Evolutionary conservation across 805 yeast genomes (phyloP), one percentile per base, ranked within the genome.

Genomic region (Suhomyces kilbournensis): DNA sequence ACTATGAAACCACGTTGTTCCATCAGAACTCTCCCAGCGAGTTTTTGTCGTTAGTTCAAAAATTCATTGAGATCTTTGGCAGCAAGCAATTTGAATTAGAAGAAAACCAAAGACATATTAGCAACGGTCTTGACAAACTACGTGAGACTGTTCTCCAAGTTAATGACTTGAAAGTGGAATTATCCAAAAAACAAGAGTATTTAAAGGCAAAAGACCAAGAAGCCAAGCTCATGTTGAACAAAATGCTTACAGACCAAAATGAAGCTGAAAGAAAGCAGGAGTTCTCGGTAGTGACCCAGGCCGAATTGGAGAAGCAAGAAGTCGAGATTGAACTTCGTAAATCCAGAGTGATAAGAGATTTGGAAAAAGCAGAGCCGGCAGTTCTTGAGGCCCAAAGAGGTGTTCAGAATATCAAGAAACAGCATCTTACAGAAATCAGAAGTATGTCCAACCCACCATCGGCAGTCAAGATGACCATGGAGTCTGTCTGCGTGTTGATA

Each of bases 401-500:
- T 14, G 98, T 93, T n/a, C 87, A 88, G 58, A 88, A 90, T 60
- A 93, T 93, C 55, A 90, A 91, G 68, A 93, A 93, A 65, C 96
- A 89, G 54, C 97, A 93, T 62, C 74, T 93, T 42, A 88, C 96
- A 1, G 98, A 93, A 67, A 73, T 93, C 26, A 74, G 97, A 62
- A 85, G 97, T 12, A 88, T 93, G 96, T 70, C 81, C 6, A 90
- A 90, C 54, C 98, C 98, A 0, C 98, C 98, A 0, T 86, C 83
- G 7, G 85, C 94, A 0, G 93, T 93, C 4, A 90, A 89, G 60
- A 65, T 88, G 60, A 85, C 96, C 0, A 71, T 93, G 73, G 97
- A 93, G 60, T 86, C 96, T 3, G 96, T 93, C 0, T 90, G 97
- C 67, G 75, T 81, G 4, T 66, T 93, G n/a, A 67, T 93, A 7